Base-by-base conservation (phyloP, 2,329 filamentous ascomycete genomes). In the Aspergillus sp. region DNA sequence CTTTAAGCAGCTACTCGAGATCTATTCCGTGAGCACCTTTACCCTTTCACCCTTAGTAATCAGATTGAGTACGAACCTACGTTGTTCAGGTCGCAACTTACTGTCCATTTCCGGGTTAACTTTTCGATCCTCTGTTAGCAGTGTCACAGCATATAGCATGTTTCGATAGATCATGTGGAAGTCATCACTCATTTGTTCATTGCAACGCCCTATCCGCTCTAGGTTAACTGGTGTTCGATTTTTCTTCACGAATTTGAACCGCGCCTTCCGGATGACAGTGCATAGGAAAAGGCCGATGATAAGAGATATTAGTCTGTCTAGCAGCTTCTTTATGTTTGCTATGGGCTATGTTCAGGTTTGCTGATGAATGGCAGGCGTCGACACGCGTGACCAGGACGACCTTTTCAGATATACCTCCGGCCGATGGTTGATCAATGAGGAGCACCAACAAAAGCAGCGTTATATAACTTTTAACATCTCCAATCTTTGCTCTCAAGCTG, bases 401-500 rank as follows among this genome's bases (percentile, higher is more conserved):
- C 34, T 71, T 8, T 71, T 70, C 44, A 58, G 43, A 12, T 71
- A 71, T 53, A 71, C 68, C 0, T 71, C 68, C 7, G 70, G 67
- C 11, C 62, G 64, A 53, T 73, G 69, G 60, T 44, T 74, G 18
- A 58, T 64, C 12, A 61, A 68, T 38, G 66, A 72, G 48, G 53
- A 64, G 9, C 3, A 65, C 18, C 62, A 66, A 32, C 56, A 45
- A 2, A 15, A 61, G 8, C 63, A 62, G 26, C 66, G 66, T 55
- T 71, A 58, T 62, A 56, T 72, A 11, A 61, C 61, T 8, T 73
- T 73, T 38, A 60, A 73, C 38, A 4, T 74, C 15, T 58, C 70
- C 22, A 61, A 59, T n/a, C 64, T 74, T n/a, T 73, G 67, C 48
- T 60, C 45, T 4, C 56, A 67, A 56, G 71, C 64, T 51, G 62